Conservation (phyloP, 331 rosid genomes). For the Malus hybrid region DNA sequence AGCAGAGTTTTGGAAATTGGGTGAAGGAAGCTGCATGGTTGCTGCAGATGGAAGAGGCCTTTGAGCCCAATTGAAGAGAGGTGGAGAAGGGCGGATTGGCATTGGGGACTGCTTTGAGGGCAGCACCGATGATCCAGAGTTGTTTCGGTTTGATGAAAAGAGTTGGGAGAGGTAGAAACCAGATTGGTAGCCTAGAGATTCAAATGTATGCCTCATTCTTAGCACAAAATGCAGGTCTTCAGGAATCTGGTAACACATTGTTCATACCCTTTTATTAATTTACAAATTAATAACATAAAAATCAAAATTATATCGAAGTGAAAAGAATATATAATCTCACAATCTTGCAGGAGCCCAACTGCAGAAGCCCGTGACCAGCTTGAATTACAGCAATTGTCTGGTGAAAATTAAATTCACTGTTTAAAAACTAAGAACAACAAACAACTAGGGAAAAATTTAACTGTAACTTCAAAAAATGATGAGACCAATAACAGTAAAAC, state of each 20-base stretch:
- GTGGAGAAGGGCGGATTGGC: constrained; percentile 73
- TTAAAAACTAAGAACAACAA: neutral
- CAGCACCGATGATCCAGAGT: constrained; percentile 43
- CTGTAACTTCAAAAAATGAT: neutral
- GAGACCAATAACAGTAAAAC: constrained; percentile 6
- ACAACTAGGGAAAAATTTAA: neutral
- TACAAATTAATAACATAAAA: neutral
- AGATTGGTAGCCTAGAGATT: constrained; percentile 92
- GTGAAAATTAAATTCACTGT: neutral
- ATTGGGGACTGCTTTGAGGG: constrained; percentile 67
- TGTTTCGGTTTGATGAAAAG: constrained; percentile 79
- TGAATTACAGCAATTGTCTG: constrained; percentile 99
- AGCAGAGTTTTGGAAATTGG: constrained; percentile 54
- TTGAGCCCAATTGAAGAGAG: constrained; percentile 78
- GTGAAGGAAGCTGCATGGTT: constrained; percentile 62
- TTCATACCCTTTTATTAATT: neutral
- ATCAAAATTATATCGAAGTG: neutral
- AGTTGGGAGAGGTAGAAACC: constrained; percentile 95
- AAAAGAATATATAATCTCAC: constrained; percentile 34
- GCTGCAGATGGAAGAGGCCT: constrained; percentile 57
- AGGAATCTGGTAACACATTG: constrained; percentile 46
- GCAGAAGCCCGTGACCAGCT: constrained; percentile 99
- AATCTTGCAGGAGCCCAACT: constrained; percentile 96
- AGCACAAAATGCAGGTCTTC: constrained; percentile 96
- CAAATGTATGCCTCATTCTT: constrained; percentile 97